Base-by-base conservation (phyloP, 1,139 yeast genomes). In the Candida pseudocylindracea region DNA sequence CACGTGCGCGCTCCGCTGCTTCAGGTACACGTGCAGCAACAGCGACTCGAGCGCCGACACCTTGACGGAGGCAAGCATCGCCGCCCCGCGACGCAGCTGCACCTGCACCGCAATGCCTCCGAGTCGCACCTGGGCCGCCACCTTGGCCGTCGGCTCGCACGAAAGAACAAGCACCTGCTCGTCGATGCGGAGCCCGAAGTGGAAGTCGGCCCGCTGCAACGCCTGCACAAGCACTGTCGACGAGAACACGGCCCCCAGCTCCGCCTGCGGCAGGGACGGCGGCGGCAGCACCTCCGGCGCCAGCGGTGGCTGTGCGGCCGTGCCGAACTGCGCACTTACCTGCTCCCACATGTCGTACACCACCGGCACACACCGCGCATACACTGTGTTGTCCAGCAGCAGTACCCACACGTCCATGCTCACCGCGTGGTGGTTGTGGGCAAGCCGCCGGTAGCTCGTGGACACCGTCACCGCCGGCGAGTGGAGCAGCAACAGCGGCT, bases 111-210 rank as follows among this genome's bases (percentile, higher is more conserved):
- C 20, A 15, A 15, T 15, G 6, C 20, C 20, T 6, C 20, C 20
- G 6, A 15, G 20, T 6, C 20, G 20, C 20, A 81, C 74, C 26
- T 78, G 66, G 0, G 95, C 92, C 28, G 83, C 85, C 2, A 88
- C 92, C 45, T 79, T 80, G 0, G 96, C 96, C 10, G 74, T 72
- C 0, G 98, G 96, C 39, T 79, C 88, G 58, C 96, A 88, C 41
- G 93, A 76, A 34, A 88, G 56, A 4, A 78, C 66, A 26, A 88
- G 49, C 33, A 65, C 67, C 46, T 88, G 96, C 29, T 71, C 66
- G 26, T 73, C 81, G 33, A 85, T 63, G 33, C 67, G 57, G 4
- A 83, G 42, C 1, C 75, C 71, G 34, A 79, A 49, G 36, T 69
- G 72, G 20, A 83, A 45, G 41, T 79, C 85, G 36, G 76, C 51